phyloP scores from a whole-genome alignment of 345 rosid genomes.

The Salix arbutifolia region DNA sequence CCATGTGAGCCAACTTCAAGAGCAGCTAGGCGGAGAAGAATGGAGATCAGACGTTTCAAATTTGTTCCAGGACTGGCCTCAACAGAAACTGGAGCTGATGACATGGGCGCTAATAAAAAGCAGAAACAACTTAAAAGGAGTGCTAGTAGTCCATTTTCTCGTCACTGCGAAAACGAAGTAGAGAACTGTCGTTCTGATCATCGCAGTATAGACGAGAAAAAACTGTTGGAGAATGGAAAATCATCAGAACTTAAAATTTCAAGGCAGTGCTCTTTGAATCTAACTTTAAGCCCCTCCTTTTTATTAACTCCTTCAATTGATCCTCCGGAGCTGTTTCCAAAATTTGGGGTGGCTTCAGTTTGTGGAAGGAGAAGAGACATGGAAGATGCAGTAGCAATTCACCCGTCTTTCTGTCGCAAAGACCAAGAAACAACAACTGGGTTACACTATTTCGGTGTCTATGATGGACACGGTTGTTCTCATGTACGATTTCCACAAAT shows the following conservation, averaged over 20 bases:
- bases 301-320: not conserved
- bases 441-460: slow-evolving; percentile 69
- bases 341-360: slow-evolving; percentile 65
- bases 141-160: slow-evolving; percentile 11
- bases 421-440: slow-evolving; percentile 11
- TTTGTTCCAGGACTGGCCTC: slow-evolving; percentile 29
- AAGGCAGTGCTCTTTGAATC: slow-evolving; percentile 2
- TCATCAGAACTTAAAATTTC: not conserved
- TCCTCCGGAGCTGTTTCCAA: slow-evolving; percentile 25
- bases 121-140: slow-evolving; percentile 28
- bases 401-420: slow-evolving; percentile 42
- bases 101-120: slow-evolving; percentile 26
- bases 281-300: not conserved
- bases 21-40: slow-evolving; percentile 57
- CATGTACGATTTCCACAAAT: slow-evolving; percentile 36
- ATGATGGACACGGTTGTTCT: slow-evolving; percentile 79
- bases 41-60: slow-evolving; percentile 57
- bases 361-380: slow-evolving; percentile 85
- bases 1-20: slow-evolving; percentile 37
- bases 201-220: not conserved
- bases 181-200: slow-evolving; percentile 5
- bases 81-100: not conserved
- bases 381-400: slow-evolving; percentile 74
- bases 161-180: slow-evolving; percentile 21
- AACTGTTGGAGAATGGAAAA: slow-evolving; percentile 7